Evolutionary conservation across 768 basidiomycete genomes (phyloP), one percentile per base, ranked within the genome.

Genomic region (Hortiboletus flavorubellus): DNA sequence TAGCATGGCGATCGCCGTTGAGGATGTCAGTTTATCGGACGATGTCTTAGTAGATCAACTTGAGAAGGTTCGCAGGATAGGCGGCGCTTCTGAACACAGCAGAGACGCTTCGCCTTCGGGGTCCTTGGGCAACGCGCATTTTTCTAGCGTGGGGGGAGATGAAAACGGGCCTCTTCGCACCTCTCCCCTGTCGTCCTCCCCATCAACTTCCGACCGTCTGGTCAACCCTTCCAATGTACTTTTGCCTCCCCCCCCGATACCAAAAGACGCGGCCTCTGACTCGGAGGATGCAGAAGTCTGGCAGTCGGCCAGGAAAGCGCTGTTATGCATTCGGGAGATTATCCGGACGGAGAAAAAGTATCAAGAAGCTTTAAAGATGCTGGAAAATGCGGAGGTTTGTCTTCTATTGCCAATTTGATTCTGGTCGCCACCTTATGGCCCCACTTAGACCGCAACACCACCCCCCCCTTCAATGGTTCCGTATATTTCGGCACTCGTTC

Each of bases 381-480:
- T 80, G 49, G 60, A 73, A 38, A 59, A 68, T 21, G 72, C 73
- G 9, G 71, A 73, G 60, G 76, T 73, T 47, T 47, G 72, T 56
- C 37, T 29, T 54, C 10, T 39, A 18, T 33, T 34, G 10, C 8
- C 30, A 43, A 42, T 15, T 11, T n/a, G 8, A 46, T 46, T 15
- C 12, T n/a, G 8, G 45, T 47, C 15, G 21, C 45, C 45, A 3
- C 15, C 29, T 56, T 40, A 53, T 46, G 52, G 46, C 42, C 43
- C 16, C 18, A 58, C 71, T 40, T n/a, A 75, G 72, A 56, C 75
- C 41, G 30, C 68, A 8, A 66, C 76, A 8, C 73, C 76, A 1
- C 80, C 83, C 21, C 80, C 85, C 8, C 69, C 80, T 16, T 70
- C 79, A 14, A 79, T 87, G 75, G 63, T 77, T 21, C 64, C 74